These are phyloP conservation scores for Physocladia obscura DNA, from an alignment of 192 early-diverging fungal genomes.

Conservation along the genomic window DNA sequence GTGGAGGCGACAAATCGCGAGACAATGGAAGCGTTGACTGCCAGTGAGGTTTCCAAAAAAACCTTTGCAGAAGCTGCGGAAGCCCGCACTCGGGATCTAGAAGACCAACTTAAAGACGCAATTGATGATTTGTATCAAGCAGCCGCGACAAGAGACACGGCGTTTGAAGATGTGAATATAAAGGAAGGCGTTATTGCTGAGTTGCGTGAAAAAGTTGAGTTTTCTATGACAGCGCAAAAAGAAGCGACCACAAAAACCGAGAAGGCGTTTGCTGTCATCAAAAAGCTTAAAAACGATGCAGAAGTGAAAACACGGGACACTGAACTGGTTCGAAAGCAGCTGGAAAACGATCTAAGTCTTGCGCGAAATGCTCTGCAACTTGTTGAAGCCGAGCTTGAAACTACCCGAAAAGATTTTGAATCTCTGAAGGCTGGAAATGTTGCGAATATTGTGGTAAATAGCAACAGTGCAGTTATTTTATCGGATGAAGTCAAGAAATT, in stretches of 20 bases:
- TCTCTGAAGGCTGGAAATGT: not conserved
- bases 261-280: slow-evolving; percentile 22
- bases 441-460: too few relatives aligned
- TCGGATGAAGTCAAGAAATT: too few relatives aligned
- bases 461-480: too few relatives aligned
- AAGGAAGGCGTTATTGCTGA: not conserved
- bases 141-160: not conserved
- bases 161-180: not conserved
- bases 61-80: slow-evolving; percentile 8
- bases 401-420: not conserved
- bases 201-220: not conserved
- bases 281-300: slow-evolving; percentile 13
- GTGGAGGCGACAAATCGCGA: not conserved
- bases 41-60: not conserved
- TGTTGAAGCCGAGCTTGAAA: not conserved
- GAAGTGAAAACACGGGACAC: not conserved
- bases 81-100: slow-evolving; percentile 5
- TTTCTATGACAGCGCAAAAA: not conserved
- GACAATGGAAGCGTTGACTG: slow-evolving; percentile 4
- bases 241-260: slow-evolving; percentile 14
- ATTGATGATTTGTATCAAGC: not conserved
- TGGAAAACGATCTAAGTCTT: not conserved
- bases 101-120: slow-evolving; percentile 1
- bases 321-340: not conserved
- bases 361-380: not conserved